phyloP scores from a whole-genome alignment of 441 rosid genomes.

The Rhodomyrtus psidioides region DNA sequence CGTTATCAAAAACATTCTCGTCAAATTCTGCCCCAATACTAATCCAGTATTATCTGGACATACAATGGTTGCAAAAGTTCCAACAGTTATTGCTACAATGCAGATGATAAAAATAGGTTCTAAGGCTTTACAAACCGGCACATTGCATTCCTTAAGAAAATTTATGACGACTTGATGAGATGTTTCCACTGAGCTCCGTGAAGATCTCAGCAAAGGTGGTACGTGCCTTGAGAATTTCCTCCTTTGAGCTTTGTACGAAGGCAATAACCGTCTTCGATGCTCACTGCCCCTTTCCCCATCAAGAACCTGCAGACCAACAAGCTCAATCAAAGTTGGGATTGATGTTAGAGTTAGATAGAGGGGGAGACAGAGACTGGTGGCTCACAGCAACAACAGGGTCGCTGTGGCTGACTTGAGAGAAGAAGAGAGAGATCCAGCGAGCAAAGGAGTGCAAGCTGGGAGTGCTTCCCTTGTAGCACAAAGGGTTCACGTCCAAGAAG shows the following conservation, averaged over 20 bases:
- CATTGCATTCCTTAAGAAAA: slow-evolving; percentile 69
- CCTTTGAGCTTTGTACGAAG: slow-evolving; percentile 83
- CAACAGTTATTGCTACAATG: background rate
- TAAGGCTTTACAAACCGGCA: slow-evolving; percentile 51
- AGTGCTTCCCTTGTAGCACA: slow-evolving; percentile 69
- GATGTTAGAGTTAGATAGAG: background rate
- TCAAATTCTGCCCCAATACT: background rate
- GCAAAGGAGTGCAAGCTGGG: slow-evolving; percentile 63
- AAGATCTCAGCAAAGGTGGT: slow-evolving; percentile 26
- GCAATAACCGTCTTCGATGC: slow-evolving; percentile 56
- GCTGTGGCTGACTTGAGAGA: slow-evolving; percentile 61
- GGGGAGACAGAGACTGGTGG: background rate
- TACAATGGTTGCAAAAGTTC: background rate
- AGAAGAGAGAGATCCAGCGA: slow-evolving; percentile 77
- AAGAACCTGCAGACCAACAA: slow-evolving; percentile 42
- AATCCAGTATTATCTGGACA: background rate
- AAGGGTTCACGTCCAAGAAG: slow-evolving; percentile 80
- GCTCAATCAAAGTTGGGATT: background rate
- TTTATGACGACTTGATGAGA: slow-evolving; percentile 35
- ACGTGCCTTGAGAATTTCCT: slow-evolving; percentile 23
- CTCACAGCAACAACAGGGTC: slow-evolving; percentile 89
- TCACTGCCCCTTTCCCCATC: slow-evolving; percentile 76
- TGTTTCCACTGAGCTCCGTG: slow-evolving; percentile 19
- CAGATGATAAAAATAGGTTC: background rate
- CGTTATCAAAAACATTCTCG: background rate